A percentile compares a stretch with the other conserved stretches of the same genome.
These are phyloP conservation scores for Trametes cubensis DNA, from an alignment of 768 basidiomycete species.

Conservation along the genomic window DNA sequence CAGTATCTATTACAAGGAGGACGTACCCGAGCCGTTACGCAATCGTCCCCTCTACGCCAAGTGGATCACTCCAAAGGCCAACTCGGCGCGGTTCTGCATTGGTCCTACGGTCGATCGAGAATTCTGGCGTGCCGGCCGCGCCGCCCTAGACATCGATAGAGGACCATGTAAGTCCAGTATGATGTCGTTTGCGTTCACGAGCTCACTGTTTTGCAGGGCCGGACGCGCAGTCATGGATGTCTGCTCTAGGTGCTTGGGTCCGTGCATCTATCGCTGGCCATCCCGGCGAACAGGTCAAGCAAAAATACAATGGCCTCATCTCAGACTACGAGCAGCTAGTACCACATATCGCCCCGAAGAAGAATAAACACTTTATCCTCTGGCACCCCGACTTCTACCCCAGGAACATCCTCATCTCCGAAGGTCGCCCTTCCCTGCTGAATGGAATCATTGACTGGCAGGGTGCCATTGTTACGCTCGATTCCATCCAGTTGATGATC, in stretches of 20 bases:
- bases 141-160: conserved; percentile 16
- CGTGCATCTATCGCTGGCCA: conserved; percentile 6
- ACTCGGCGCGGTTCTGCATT: conserved; percentile 20
- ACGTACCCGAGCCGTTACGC: conserved; percentile 18
- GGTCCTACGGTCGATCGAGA: conserved; percentile 24
- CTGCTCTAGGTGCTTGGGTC: conserved; percentile 2
- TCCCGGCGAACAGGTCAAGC: not conserved
- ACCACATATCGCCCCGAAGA: not conserved
- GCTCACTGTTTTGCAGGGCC: conserved; percentile 6
- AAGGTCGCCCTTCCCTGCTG: conserved; percentile 5
- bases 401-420: conserved; percentile 23
- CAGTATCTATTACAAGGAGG: conserved; percentile 27
- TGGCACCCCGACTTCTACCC: conserved; percentile 29
- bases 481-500: not conserved
- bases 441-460: conserved; percentile 29
- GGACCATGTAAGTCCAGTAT: conserved; percentile 17
- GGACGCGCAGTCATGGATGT: conserved; percentile 12
- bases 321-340: conserved; percentile 14
- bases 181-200: not conserved
- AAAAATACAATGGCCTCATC: not conserved
- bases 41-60: conserved; percentile 19
- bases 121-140: conserved; percentile 21
- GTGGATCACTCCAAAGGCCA: not conserved
- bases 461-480: conserved; percentile 1
- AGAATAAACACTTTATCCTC: conserved; percentile 11